Base-by-base conservation (phyloP, 805 yeast genomes). In the Yamadazyma insecticola region DNA sequence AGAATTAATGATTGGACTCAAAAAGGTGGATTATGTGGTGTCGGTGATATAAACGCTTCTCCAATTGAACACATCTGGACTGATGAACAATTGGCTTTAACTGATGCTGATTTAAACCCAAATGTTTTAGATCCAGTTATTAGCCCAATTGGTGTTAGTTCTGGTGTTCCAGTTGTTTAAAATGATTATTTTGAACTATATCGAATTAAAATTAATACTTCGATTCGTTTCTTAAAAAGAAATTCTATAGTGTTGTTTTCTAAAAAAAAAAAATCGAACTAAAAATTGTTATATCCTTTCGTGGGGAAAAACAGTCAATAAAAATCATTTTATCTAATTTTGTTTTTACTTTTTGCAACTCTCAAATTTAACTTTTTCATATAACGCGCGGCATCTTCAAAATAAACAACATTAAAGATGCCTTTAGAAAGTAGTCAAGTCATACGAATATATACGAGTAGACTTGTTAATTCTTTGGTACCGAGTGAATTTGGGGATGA, bases 11-110 rank as follows among this genome's bases (percentile, higher is more conserved):
- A 85, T 51, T 86, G 97, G 89, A 78, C 73, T 39, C 58, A 60
- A 14, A 63, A 64, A 39, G 97, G 97, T 43, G 96, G 97, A n/a
- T 76, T 80, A 44, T 81, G 94, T 53, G 95, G 95, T 33, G 95
- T 88, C 44, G 96, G 96, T 39, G 77, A 68, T 22, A 56, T 63
- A 20, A 59, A 60, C 12, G 63, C 63, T 13, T 52, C 55, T 18
- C 45, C 54, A 3, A 72, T 74, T 32, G 63, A 72, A 41, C 89
- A 87, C 47, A 66, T 90, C 46, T 92, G 98, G 98, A 86, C 96
- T 29, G 83, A 81, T 35, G 75, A 72, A 37, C 94, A 86, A 57
- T 71, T 90, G 58, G 44, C 52, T 4, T 74, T 81, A 60, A 71
- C 72, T 17, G 78, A 81, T 46, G 52, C 58, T 5, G 82, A 78